These are phyloP conservation scores for Diaporthe sp. DNA, from an alignment of 2,329 filamentous ascomycete species.

Conservation along the genomic window DNA sequence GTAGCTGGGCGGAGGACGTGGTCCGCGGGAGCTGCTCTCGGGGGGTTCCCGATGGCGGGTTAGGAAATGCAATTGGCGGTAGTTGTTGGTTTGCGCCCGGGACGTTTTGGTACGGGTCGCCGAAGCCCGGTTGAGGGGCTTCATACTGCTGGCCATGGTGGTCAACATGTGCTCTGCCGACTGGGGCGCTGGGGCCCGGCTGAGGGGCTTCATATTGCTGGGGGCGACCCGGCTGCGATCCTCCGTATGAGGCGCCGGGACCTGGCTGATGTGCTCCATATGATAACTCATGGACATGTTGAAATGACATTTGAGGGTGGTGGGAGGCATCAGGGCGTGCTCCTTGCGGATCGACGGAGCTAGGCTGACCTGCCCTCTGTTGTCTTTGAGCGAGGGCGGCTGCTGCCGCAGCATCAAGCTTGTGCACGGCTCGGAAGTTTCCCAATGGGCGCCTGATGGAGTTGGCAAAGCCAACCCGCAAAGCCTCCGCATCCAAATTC, in stretches of 20 bases:
- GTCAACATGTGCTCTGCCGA: background rate
- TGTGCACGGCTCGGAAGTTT: background rate
- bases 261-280: background rate
- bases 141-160: background rate
- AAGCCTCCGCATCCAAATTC: background rate
- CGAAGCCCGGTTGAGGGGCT: background rate
- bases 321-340: background rate
- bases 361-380: background rate
- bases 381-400: background rate
- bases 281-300: background rate
- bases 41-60: background rate
- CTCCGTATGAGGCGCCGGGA: too few species aligned
- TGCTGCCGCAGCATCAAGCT: background rate
- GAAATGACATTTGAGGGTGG: background rate
- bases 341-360: background rate
- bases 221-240: background rate
- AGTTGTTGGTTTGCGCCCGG: background rate
- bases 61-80: background rate
- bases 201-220: background rate
- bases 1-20: background rate
- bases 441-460: too few species aligned
- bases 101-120: too few species aligned
- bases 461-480: background rate
- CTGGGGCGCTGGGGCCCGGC: background rate
- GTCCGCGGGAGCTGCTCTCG: too few species aligned